Evolutionary conservation across 371 early-diverging fungal genomes (phyloP), one percentile per base, ranked within the genome.

Genomic region (Mucor mucedo): DNA sequence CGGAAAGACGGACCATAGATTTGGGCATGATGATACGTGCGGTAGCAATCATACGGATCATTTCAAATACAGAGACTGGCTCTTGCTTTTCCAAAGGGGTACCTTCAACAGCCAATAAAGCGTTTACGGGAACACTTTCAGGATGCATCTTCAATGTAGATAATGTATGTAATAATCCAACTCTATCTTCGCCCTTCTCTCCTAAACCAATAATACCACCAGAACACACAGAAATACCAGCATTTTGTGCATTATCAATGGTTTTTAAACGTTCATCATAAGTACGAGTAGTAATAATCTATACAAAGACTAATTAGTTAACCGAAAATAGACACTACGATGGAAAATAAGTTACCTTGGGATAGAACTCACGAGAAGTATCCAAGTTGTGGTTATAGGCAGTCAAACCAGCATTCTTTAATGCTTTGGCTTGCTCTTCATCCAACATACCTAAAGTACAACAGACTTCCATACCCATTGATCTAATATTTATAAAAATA

Each of bases 401-500:
- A n/a, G 93, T 92, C 72, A 94, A 74, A 39, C 94, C 94, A 42
- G 94, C 92, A 30, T 91, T 88, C 76, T 92, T 92, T 55, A 94
- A 83, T 65, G 84, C 81, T 63, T 85, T 83, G 29, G 92, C 92
- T 75, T 92, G 93, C 13, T 78, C 84, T 44, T 85, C 86, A 70
- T 87, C 84, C 77, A 94, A 80, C 94, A 94, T 92, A 65, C 94
- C 94, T 55, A 94, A 80, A 14, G 93, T 94, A 80, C 91, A 92
- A 82, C 94, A 94, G 14, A 94, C 94, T 70, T 94, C 94, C 94
- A 94, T 94, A 41, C 87, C 92, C 94, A 94, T 94, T 13, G 87
- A 87, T 50, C 91, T 91, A 66, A 8, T 16, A n/a, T n/a, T n/a
- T n/a, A 13, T 5, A 30, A 28, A 47, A 21, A 21, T 38, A 59